Percentiles rank a stretch among this genome's conserved stretches.
phyloP scores from a whole-genome alignment of 805 yeast species.

The Blastobotrys attinorum region DNA sequence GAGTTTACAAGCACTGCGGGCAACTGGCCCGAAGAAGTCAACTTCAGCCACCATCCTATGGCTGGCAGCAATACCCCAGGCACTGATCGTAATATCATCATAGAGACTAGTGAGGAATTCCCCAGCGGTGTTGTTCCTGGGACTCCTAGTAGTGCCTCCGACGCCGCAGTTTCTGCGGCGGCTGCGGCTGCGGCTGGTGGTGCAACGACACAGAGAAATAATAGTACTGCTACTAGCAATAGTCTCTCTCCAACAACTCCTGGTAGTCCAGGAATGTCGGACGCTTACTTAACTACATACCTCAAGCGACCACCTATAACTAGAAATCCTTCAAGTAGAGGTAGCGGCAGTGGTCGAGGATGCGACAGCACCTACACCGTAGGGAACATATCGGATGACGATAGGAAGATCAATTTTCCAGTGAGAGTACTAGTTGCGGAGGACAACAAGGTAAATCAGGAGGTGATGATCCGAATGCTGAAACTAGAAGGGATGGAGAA shows the following conservation, averaged over 20 bases:
- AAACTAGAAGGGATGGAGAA: conserved; percentile 64
- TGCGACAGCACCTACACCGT: no score
- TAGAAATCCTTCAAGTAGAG: conserved; percentile 3
- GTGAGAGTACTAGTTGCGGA: conserved; percentile 71
- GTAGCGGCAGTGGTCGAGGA: not conserved
- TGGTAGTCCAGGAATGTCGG: not conserved
- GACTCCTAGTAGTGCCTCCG: no score
- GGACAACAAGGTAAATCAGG: conserved; percentile 88
- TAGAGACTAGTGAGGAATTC: no score
- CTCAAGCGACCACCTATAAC: conserved; percentile 1
- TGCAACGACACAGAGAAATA: not conserved
- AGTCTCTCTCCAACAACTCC: not conserved
- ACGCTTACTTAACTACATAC: not conserved
- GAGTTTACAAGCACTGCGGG: not conserved
- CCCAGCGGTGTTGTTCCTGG: no score
- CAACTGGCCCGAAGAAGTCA: not conserved
- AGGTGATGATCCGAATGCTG: conserved; percentile 79
- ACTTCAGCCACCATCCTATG: not conserved
- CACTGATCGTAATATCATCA: no score
- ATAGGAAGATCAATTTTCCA: not conserved
- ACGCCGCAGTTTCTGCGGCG: no score
- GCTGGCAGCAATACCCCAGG: not conserved
- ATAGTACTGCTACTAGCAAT: not conserved
- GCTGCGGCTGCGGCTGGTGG: not conserved
- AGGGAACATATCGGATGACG: no score